These are phyloP conservation scores for Colletotrichum sojae DNA, from an alignment of 2,329 filamentous ascomycete species.

Conservation along the genomic window DNA sequence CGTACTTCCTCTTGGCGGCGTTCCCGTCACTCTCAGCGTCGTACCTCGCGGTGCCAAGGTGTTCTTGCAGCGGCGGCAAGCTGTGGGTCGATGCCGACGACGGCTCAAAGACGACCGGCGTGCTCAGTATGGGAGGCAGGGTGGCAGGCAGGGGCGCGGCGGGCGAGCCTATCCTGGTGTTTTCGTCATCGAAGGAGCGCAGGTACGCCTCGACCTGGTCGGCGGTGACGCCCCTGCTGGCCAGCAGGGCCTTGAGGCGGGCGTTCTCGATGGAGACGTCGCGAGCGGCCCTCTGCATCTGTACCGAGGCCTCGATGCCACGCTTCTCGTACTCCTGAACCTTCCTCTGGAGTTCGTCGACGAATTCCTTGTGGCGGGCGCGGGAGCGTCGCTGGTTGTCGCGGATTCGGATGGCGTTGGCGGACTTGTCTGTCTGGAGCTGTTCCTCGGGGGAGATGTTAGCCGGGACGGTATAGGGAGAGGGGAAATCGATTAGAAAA, in stretches of 20 bases:
- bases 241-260: constrained; percentile 59
- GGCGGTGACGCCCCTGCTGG: constrained; percentile 54
- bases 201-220: constrained; percentile 58
- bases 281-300: constrained; percentile 68
- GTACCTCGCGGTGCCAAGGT: constrained; percentile 28
- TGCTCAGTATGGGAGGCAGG: constrained; percentile 30
- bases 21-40: constrained; percentile 11
- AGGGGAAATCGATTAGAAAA: too few species aligned
- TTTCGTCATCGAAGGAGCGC: constrained; percentile 51
- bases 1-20: constrained; percentile 30
- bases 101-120: constrained; percentile 27
- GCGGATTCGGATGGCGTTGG: constrained; percentile 55
- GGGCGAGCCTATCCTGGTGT: constrained; percentile 39
- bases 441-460: constrained; percentile 34
- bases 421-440: constrained; percentile 40
- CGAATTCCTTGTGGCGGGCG: constrained; percentile 64
- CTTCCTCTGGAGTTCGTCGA: constrained; percentile 62
- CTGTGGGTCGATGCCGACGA: constrained; percentile 1
- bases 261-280: constrained; percentile 64
- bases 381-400: constrained; percentile 69
- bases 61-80: constrained; percentile 31
- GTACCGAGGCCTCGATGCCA: constrained; percentile 63
- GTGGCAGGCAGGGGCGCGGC: constrained; percentile 33
- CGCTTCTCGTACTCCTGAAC: constrained; percentile 63
- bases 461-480: neutral